Percentiles rank a stretch among this genome's conserved stretches.
Conservation (phyloP, 2,329 filamentous ascomycete genomes). For the Venturia carpophila region DNA sequence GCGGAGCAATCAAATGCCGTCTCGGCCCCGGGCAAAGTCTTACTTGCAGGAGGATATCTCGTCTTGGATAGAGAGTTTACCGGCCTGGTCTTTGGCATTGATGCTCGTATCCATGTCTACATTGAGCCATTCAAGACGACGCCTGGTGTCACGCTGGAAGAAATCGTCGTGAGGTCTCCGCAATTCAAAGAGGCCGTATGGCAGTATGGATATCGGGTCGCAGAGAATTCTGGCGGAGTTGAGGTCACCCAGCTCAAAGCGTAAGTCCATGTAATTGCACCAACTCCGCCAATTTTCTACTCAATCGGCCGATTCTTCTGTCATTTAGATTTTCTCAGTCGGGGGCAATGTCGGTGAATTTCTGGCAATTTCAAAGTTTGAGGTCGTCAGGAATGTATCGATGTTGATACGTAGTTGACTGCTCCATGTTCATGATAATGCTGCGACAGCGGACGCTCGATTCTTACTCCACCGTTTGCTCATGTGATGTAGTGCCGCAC, state of each 20-base stretch:
- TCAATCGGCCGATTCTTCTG: background rate
- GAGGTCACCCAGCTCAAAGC: conserved; percentile 69
- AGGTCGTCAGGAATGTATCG: background rate
- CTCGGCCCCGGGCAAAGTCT: conserved; percentile 92
- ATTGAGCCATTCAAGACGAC: conserved; percentile 50
- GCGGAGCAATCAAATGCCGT: conserved; percentile 38
- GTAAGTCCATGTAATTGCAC: conserved; percentile 48
- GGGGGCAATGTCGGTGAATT: background rate
- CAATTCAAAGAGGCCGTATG: conserved; percentile 84
- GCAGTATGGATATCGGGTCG: conserved; percentile 72
- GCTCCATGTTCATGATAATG: background rate
- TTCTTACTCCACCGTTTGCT: background rate
- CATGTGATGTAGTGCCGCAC: conserved; percentile 21
- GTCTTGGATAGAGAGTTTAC: conserved; percentile 84
- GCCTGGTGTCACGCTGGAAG: conserved; percentile 53
- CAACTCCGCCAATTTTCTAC: background rate
- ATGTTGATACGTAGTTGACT: background rate
- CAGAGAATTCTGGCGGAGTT: conserved; percentile 48
- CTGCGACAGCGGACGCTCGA: background rate
- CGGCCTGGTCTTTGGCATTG: conserved; percentile 58
- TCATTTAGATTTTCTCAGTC: background rate
- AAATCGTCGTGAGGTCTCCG: conserved; percentile 81
- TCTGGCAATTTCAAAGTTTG: background rate
- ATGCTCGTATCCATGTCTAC: conserved; percentile 55
- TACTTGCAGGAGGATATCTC: conserved; percentile 89